Percentiles rank a stretch among this genome's conserved stretches.
These are phyloP conservation scores for Scheffersomyces parashehatae DNA, from an alignment of 1,139 yeast genomes.

Conservation along the genomic window DNA sequence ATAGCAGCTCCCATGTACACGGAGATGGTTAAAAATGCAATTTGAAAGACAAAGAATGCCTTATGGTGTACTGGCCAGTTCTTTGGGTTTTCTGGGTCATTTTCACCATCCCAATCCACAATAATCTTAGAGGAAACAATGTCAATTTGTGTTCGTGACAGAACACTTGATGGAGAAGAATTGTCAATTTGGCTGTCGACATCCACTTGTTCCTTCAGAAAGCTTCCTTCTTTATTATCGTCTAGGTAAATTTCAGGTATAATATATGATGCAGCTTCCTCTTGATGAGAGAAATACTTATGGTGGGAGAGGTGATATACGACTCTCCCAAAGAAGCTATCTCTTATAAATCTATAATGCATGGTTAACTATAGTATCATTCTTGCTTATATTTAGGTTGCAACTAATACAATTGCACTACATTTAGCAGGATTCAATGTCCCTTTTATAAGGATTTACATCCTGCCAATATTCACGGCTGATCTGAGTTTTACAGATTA, in stretches of 20 bases:
- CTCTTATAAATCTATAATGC: slow-evolving; percentile 18
- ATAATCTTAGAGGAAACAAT: slow-evolving; percentile 7
- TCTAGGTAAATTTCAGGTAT: slow-evolving; percentile 27
- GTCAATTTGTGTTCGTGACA: background rate
- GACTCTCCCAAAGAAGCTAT: slow-evolving; percentile 30
- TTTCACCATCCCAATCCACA: slow-evolving; percentile 47
- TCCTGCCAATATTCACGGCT: no score
- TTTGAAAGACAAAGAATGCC: slow-evolving; percentile 35
- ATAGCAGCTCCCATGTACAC: slow-evolving; percentile 66
- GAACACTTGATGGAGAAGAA: background rate
- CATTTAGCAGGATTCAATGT: no score
- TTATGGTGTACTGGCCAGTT: slow-evolving; percentile 53
- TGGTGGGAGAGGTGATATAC: slow-evolving; percentile 29
- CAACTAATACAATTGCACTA: no score
- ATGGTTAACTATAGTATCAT: no score
- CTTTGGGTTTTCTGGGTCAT: slow-evolving; percentile 59
- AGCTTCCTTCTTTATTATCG: background rate
- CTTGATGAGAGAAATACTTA: slow-evolving; percentile 24
- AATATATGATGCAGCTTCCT: slow-evolving; percentile 28
- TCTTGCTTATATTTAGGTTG: no score
- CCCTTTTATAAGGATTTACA: no score
- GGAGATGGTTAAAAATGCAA: slow-evolving; percentile 48
- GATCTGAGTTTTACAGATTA: no score
- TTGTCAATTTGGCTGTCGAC: background rate
- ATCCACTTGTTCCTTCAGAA: no score